Base-by-base conservation (phyloP, 345 rosid species). In the Trapa incisa region DNA sequence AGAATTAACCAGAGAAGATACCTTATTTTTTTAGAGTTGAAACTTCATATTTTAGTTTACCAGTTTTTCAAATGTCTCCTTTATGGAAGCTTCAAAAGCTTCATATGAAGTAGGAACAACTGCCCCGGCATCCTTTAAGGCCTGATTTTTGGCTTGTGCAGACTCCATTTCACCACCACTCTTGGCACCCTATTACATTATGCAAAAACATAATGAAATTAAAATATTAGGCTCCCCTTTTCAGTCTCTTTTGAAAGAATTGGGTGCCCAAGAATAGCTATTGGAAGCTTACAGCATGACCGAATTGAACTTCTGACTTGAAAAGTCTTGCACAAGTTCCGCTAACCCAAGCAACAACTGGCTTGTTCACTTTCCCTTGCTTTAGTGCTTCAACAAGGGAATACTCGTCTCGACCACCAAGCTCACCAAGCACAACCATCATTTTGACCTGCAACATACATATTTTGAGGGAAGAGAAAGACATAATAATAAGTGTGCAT, bases 121-220 rank as follows among this genome's bases (percentile, higher is more conserved):
- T 66, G 99, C 99, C 72, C 96, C 96, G 35, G 86, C 99, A 14
- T 87, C 96, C 73, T 71, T 75, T 42, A 93, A 80, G 47, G 98
- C 98, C 83, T 90, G 94, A 83, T 93, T 93, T 85, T 93, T 93
- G n/a, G 91, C 98, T 79, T 93, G 98, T 57, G 98, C 98, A 65
- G 98, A 93, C 74, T 93, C 98, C 94, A 93, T 78, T 80, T 88
- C 98, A n/a, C 92, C 96, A 13, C 98, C 98, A 75, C 97, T 93
- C 85, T 93, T 93, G 76, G 98, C 97, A 47, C 97, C 98, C 98
- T 93, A 43, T 4, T 75, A 71, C 42, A 65, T 65, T 9, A 65
- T 42, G 36, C 16, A 17, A 58, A 57, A 57, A 0, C 11, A 57
- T 22, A 29, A 50, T 32, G 15, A 58, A 58, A 3, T 8, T 58